Evolutionary conservation across 345 rosid species (phyloP).

Genomic region (Murraya koenigii): DNA sequence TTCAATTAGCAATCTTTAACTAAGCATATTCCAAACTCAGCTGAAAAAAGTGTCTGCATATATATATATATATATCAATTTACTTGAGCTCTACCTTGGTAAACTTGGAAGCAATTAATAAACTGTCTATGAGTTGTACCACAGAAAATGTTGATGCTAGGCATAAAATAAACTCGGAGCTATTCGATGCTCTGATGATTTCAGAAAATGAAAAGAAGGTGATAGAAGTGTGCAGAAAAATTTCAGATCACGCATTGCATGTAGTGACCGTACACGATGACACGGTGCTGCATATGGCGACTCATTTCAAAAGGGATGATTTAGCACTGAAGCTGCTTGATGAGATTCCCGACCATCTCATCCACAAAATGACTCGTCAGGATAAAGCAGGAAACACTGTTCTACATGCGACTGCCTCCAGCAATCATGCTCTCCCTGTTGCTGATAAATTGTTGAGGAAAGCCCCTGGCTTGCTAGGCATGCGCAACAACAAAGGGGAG

Average conservation of each 20-base stretch:
- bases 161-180: not conserved
- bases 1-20: no score
- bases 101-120: no score
- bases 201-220: not conserved
- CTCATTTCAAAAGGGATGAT: not conserved
- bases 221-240: slow-evolving; percentile 4
- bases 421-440: not conserved
- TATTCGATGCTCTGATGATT: slow-evolving; percentile 6
- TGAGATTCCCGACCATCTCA: not conserved
- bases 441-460: slow-evolving; percentile 4
- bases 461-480: slow-evolving; percentile 6
- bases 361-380: not conserved
- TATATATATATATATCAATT: no score
- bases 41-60: no score
- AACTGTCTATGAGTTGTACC: not conserved
- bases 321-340: slow-evolving; percentile 1
- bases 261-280: slow-evolving; percentile 2
- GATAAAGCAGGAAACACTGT: slow-evolving; percentile 10
- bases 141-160: not conserved
- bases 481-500: slow-evolving; percentile 11
- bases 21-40: no score
- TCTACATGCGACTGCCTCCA: slow-evolving; percentile 20
- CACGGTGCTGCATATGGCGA: not conserved
- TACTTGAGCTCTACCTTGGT: no score
- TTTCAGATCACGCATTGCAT: not conserved